A percentile compares a stretch with the other conserved stretches of the same genome.
phyloP scores from a whole-genome alignment of 176 grass and related monocot genomes.

The Carex myosuroides region DNA sequence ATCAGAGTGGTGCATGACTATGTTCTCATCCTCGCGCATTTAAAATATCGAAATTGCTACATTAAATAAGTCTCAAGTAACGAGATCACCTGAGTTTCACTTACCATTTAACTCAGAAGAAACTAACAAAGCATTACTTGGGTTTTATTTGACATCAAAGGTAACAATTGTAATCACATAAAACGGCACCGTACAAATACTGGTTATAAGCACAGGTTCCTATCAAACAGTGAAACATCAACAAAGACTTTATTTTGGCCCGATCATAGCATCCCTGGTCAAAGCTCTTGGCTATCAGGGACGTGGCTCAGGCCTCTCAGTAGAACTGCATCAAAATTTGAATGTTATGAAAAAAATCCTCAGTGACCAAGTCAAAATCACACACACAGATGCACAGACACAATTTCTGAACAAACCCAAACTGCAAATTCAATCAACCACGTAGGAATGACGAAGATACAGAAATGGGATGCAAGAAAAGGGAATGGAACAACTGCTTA shows the following conservation, averaged over 20 bases:
- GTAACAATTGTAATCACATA: constrained; percentile 39
- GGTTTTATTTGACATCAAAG: too few relatives aligned
- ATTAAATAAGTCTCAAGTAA: not conserved
- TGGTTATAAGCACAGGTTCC: constrained; percentile 59
- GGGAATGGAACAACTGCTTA: constrained; percentile 29
- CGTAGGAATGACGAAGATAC: constrained; percentile 9
- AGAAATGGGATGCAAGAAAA: constrained; percentile 11
- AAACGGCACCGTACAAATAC: constrained; percentile 68
- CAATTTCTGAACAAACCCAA: not conserved
- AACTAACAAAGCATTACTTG: too few relatives aligned
- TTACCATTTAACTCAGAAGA: too few relatives aligned
- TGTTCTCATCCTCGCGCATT: constrained; percentile 23
- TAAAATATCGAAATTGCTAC: not conserved
- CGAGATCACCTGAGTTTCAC: too few relatives aligned
- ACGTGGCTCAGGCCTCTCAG: constrained; percentile 52
- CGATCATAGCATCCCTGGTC: constrained; percentile 64
- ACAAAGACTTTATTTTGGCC: constrained; percentile 37
- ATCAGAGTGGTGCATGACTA: constrained; percentile 55
- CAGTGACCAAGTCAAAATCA: constrained; percentile 92
- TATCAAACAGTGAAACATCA: constrained; percentile 63
- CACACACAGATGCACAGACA: constrained; percentile 37
- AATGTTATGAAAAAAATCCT: constrained; percentile 10
- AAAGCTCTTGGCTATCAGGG: constrained; percentile 39
- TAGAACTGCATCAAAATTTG: not conserved
- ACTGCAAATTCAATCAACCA: constrained; percentile 22